Base-by-base conservation (phyloP, 495 filamentous ascomycete species). In the Penicillium psychrofluorescens region DNA sequence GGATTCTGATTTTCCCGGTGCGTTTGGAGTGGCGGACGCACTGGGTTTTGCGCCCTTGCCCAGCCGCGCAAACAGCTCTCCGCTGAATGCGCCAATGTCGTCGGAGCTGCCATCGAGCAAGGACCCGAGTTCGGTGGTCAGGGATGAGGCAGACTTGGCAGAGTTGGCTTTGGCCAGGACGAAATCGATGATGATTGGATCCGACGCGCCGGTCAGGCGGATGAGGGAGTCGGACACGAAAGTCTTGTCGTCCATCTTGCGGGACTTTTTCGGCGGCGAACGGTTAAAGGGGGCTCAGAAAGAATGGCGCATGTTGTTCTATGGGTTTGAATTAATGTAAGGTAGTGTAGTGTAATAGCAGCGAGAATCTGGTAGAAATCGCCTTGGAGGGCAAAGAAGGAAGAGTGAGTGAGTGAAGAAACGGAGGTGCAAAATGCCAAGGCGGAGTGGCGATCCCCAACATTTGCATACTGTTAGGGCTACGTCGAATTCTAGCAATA, bases 171-270 rank as follows among this genome's bases (percentile, higher is more conserved):
- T 81, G 29, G 79, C 77, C 39, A 80, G 68, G 22, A 83, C 69
- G 45, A 81, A 83, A 60, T 83, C 79, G 35, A 83, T 57, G 37
- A 79, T 67, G 14, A 78, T 81, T 12, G 75, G 62, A 42, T 83
- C 79, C 33, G 77, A 79, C 31, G 71, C 80, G 50, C 77, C 77
- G 38, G 78, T 74, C 14, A 83, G 65, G 31, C 66, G 70, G 40
- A 71, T 59, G 39, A 73, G 66, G 15, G 65, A 65, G 40, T 73
- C 67, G 11, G 70, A 73, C n/a, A 73, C 59, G 41, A 71, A 73
- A 7, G 61, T 65, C 40, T 64, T 63, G 46, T 66, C 56, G 29
- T 70, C 66, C 70, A 72, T 72, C 11, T 36, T 61, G 46, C 11
- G 37, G 11, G 44, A 28, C 43, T 29, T 29, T 13, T 41, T 28